These are phyloP conservation scores for Sporothrix schenckii DNA, from an alignment of 2,329 filamentous ascomycete genomes.

Conservation along the genomic window DNA sequence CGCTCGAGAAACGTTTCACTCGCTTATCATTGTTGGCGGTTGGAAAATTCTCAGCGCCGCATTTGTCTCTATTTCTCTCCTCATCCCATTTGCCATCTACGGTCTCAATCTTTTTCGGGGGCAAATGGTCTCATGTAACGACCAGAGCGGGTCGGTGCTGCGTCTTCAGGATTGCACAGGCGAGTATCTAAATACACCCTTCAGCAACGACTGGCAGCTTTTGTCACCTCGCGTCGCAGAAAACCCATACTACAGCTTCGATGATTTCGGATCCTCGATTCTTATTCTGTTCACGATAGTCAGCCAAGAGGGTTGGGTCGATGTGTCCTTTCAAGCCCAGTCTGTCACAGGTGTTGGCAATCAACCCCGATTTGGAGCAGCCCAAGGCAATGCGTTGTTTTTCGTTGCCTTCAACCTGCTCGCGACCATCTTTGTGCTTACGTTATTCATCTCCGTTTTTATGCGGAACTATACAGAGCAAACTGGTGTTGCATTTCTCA, in stretches of 20 bases:
- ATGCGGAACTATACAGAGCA: constrained; percentile 99
- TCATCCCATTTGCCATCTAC: constrained; percentile 97
- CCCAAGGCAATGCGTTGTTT: constrained; percentile 87
- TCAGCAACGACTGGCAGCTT: constrained; percentile 73
- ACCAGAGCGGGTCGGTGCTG: constrained; percentile 58
- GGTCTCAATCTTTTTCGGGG: constrained; percentile 92
- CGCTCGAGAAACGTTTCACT: constrained; percentile 93
- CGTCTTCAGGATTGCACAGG: constrained; percentile 76
- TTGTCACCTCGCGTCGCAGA: constrained; percentile 77
- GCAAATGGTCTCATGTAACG: constrained; percentile 78
- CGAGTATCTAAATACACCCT: constrained; percentile 77
- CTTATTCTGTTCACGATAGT: constrained; percentile 99
- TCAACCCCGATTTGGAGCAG: constrained; percentile 70
- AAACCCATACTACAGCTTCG: constrained; percentile 89
- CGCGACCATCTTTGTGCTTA: constrained; percentile 93
- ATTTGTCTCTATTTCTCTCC: constrained; percentile 88
- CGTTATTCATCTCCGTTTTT: constrained; percentile 97
- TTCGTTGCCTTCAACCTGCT: constrained; percentile 96
- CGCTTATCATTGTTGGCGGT: constrained; percentile 87
- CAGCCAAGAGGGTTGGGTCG: constrained; percentile 96
- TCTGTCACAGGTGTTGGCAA: constrained; percentile 74
- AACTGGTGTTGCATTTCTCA: constrained; percentile 94
- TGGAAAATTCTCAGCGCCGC: constrained; percentile 93
- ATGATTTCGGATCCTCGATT: constrained; percentile 88
- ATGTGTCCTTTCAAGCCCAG: constrained; percentile 85